Base-by-base conservation (phyloP, 2,329 filamentous ascomycete genomes). In the Aspergillus versicolor region DNA sequence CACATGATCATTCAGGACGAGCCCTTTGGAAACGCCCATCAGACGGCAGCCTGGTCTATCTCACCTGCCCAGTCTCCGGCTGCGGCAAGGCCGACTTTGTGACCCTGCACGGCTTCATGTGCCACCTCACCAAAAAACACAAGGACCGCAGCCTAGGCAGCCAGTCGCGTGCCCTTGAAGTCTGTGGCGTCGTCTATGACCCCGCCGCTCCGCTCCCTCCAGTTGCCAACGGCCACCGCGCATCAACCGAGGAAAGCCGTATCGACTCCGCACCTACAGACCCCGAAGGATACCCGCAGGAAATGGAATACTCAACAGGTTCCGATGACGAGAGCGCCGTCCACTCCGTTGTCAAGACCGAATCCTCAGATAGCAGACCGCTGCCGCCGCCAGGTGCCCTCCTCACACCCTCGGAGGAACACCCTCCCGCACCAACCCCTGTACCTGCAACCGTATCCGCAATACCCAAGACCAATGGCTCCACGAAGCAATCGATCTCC, bases 51-150 rank as follows among this genome's bases (percentile, higher is more conserved):
- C 52, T 75, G 17, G 73, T 75, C 7, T 75, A 75, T 55, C 67
- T 75, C 5, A 74, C 70, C 22, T 75, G 73, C 40, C 73, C 73
- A 2, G 69, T 73, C 2, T 63, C 66, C 3, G 73, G 73, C 22
- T 75, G 73, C 56, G 69, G 71, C 4, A 75, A 75, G 62, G 70
- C 72, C 0, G 73, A 75, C 58, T 75, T 75, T 52, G 72, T 75
- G 56, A 75, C 73, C 2, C 66, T 75, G 9, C 73, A 75, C 52
- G 73, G 73, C 17, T 75, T 75, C 62, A 75, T 75, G 72, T 75
- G 73, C 63, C 73, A 75, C 50, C 63, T 75, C 52, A 75, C 73
- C 4, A 75, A 75, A 60, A 75, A 75, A 57, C 73, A 75, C 62
- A 75, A 75, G 52, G 73, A 75, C 57, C 70, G 72, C 52, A 75